These are phyloP conservation scores for Allium fistulosum DNA, from an alignment of 106 monocot species.

Conservation along the genomic window DNA sequence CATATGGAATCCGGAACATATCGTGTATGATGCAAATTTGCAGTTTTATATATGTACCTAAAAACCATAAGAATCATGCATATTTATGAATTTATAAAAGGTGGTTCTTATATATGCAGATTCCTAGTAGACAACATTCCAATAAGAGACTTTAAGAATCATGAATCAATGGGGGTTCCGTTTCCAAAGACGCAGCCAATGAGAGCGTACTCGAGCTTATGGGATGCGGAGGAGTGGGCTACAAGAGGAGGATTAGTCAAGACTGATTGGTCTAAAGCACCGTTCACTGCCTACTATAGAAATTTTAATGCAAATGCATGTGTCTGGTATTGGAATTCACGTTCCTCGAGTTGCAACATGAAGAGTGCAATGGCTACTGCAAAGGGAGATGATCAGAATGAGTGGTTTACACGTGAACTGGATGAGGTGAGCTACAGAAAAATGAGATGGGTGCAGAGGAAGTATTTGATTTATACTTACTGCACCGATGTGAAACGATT, in stretches of 20 bases:
- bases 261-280: slow-evolving; percentile 46
- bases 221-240: slow-evolving; percentile 44
- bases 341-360: not conserved
- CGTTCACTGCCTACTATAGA: slow-evolving; percentile 35
- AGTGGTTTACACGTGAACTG: not conserved
- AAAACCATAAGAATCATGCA: no score
- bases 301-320: slow-evolving; percentile 31
- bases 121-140: slow-evolving; percentile 20
- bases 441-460: slow-evolving; percentile 7
- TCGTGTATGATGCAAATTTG: not conserved
- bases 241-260: slow-evolving; percentile 41
- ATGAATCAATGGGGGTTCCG: slow-evolving; percentile 18
- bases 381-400: no score
- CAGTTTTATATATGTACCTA: not conserved
- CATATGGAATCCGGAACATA: slow-evolving; percentile 37
- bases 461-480: slow-evolving; percentile 1
- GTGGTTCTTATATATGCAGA: no score
- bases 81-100: no score
- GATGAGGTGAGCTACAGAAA: not conserved
- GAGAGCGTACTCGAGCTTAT: slow-evolving; percentile 42
- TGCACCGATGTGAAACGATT: slow-evolving; percentile 1
- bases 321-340: slow-evolving; percentile 4
- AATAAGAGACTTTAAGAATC: slow-evolving; percentile 43
- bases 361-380: not conserved
- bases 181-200: slow-evolving; percentile 34